Conservation (phyloP, 2,329 filamentous ascomycete species). For the Pyrenochaeta sp. region DNA sequence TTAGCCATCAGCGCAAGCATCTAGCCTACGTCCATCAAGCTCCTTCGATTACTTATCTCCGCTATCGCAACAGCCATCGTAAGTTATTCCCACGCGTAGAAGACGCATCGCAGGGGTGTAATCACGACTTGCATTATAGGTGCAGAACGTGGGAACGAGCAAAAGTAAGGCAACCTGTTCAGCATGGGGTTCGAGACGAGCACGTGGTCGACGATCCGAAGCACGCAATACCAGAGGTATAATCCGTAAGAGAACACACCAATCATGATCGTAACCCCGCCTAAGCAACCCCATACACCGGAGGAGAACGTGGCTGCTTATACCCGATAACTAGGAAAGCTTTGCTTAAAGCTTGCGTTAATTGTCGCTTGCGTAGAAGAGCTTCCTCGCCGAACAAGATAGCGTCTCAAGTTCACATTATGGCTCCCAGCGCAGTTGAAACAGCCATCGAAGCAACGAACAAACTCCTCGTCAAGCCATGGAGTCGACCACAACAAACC, state of each 20-base stretch:
- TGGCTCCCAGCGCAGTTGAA: slow-evolving; percentile 27
- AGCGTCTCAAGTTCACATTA: slow-evolving; percentile 1
- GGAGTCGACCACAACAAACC: slow-evolving; percentile 28
- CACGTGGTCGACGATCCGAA: slow-evolving; percentile 16
- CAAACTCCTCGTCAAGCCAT: slow-evolving; percentile 22
- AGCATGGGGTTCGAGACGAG: slow-evolving; percentile 3
- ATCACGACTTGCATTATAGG: slow-evolving; percentile 9
- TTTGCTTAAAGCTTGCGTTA: background rate
- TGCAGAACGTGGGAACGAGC: background rate
- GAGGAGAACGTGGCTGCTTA: slow-evolving; percentile 1
- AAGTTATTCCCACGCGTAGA: background rate
- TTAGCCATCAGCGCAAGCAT: slow-evolving; percentile 11
- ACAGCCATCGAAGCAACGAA: slow-evolving; percentile 8
- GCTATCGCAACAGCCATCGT: slow-evolving; percentile 8
- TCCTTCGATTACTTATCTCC: slow-evolving; percentile 1
- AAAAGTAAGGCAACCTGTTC: background rate
- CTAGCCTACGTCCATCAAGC: background rate
- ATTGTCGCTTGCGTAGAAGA: background rate
- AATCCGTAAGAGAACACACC: slow-evolving; percentile 19
- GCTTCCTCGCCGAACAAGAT: background rate
- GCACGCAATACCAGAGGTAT: slow-evolving; percentile 26
- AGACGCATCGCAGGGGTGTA: slow-evolving; percentile 9
- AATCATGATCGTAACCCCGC: slow-evolving; percentile 17
- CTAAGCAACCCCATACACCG: background rate
- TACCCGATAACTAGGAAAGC: background rate